Conservation (phyloP, 768 basidiomycete species). For the Lactifluus pinguis region DNA sequence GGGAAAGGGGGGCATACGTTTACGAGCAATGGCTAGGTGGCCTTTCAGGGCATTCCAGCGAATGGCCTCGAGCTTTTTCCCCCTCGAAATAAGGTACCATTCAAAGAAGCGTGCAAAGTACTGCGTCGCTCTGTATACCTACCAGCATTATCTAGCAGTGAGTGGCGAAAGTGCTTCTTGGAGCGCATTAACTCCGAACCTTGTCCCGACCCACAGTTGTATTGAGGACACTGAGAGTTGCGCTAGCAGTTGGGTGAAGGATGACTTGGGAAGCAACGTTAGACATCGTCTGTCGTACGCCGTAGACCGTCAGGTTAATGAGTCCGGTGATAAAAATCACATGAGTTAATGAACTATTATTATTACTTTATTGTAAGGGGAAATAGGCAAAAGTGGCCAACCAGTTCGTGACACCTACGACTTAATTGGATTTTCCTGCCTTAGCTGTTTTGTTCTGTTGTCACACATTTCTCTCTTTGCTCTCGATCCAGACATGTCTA, state of each 20-base stretch:
- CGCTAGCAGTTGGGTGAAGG: conserved; percentile 74
- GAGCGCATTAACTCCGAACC: conserved; percentile 33
- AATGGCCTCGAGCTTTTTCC: conserved; percentile 59
- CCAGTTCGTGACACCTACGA: background rate
- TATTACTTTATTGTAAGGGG: background rate
- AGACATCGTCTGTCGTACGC: conserved; percentile 22
- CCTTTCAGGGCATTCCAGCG: conserved; percentile 80
- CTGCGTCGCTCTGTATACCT: conserved; percentile 88
- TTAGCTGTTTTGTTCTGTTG: background rate
- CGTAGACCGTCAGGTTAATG: no score
- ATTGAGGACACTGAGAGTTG: conserved; percentile 62
- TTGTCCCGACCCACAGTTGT: conserved; percentile 91
- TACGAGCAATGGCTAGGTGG: conserved; percentile 77
- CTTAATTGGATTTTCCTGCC: background rate
- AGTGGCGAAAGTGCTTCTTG: background rate
- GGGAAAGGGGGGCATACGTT: conserved; percentile 42
- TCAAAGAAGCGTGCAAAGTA: conserved; percentile 85
- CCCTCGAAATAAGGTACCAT: conserved; percentile 67
- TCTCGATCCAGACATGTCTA: conserved; percentile 22
- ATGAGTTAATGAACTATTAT: background rate
- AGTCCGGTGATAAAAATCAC: background rate
- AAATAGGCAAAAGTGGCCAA: background rate
- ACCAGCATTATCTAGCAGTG: background rate
- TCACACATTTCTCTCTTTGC: background rate
- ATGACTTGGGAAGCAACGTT: conserved; percentile 64